phyloP scores from a whole-genome alignment of 2,329 filamentous ascomycete species.

The Penicillium freii region DNA sequence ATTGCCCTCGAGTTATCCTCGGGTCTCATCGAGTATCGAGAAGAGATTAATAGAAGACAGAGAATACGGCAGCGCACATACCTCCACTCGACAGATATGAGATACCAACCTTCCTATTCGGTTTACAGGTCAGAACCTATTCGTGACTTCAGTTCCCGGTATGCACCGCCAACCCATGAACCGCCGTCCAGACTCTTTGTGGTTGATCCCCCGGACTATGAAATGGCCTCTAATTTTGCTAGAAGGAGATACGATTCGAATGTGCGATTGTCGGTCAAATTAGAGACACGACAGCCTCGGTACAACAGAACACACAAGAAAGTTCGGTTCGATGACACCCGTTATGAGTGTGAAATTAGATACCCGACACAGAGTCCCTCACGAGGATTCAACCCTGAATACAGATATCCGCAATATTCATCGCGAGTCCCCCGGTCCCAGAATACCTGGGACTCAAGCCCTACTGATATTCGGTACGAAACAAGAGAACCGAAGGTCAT shows the following conservation, averaged over 20 bases:
- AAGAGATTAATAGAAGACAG: not conserved
- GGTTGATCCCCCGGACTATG: not conserved
- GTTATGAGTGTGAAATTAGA: not conserved
- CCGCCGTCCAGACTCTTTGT: not conserved
- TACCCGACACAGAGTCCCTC: not conserved
- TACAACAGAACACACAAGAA: not conserved
- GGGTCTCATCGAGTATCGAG: not conserved
- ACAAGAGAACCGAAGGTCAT: not conserved
- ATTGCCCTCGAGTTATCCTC: not conserved
- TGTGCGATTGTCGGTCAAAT: not conserved
- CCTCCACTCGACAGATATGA: not conserved
- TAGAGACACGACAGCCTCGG: not conserved
- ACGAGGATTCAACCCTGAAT: not conserved
- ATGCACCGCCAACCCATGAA: not conserved
- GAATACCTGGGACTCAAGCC: not conserved
- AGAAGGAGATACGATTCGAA: not conserved
- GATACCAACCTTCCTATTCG: too few species aligned
- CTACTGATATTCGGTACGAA: not conserved
- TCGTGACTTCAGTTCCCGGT: not conserved
- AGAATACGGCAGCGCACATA: not conserved
- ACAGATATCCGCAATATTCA: not conserved
- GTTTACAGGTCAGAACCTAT: not conserved
- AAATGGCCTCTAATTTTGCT: not conserved
- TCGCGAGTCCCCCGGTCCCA: not conserved
- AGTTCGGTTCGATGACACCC: not conserved